A percentile compares a stretch with the other conserved stretches of the same genome.
These are phyloP conservation scores for Baorangia bicolor DNA, from an alignment of 768 basidiomycete species.

Conservation along the genomic window DNA sequence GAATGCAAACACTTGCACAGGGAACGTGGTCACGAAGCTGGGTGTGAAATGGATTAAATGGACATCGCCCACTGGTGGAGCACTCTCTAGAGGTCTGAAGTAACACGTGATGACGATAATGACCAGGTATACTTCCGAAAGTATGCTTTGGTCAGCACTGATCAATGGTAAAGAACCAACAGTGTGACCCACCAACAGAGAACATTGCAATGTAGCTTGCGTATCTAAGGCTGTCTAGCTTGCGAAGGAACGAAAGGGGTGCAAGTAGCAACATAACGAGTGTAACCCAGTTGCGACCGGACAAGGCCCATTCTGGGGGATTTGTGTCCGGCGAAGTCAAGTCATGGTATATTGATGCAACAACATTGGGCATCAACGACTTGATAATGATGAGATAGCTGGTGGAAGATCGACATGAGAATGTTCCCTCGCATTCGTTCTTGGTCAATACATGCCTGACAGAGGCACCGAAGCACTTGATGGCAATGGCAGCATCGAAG, in stretches of 20 bases:
- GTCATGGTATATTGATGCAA: constrained; percentile 78
- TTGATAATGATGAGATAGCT: constrained; percentile 93
- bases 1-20: constrained; percentile 91
- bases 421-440: neutral
- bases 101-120: constrained; percentile 80
- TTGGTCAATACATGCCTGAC: constrained; percentile 58
- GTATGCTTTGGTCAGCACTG: neutral
- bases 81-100: constrained; percentile 68
- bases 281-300: constrained; percentile 81
- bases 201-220: constrained; percentile 91
- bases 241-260: constrained; percentile 81
- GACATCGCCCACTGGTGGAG: constrained; percentile 63
- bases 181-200: constrained; percentile 67
- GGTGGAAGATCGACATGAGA: neutral
- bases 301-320: constrained; percentile 74
- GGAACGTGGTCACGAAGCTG: constrained; percentile 79
- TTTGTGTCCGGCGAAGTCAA: constrained; percentile 59
- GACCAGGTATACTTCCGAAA: constrained; percentile 66
- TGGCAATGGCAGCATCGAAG: constrained; percentile 93
- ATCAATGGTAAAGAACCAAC: constrained; percentile 1
- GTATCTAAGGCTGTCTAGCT: constrained; percentile 82
- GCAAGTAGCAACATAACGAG: constrained; percentile 73
- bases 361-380: constrained; percentile 89
- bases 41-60: constrained; percentile 73
- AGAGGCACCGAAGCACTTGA: constrained; percentile 96